Evolutionary conservation across 2,329 filamentous ascomycete species (phyloP).

Genomic region (Fusarium miscanthi): DNA sequence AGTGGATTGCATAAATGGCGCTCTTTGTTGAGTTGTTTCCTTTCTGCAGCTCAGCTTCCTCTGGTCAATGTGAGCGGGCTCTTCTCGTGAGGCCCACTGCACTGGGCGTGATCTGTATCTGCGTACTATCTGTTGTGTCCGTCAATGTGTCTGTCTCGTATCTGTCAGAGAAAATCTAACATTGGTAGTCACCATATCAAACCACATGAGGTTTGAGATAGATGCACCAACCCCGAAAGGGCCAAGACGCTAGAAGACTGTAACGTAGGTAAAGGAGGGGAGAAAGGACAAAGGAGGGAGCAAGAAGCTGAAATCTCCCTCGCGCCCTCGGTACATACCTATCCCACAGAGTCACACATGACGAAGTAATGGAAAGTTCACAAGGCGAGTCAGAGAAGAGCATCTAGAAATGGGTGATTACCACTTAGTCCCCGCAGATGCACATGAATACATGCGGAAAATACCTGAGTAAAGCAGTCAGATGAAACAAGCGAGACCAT

Average conservation of each 20-base stretch:
- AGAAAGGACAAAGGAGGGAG: conserved; percentile 1
- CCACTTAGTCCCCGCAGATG: conserved; percentile 12
- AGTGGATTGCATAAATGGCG: conserved; percentile 33
- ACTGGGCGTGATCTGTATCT: neutral
- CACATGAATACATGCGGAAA: neutral
- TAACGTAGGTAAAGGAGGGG: neutral
- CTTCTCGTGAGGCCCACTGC: neutral
- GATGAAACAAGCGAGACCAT: conserved; percentile 36
- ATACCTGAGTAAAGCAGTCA: neutral
- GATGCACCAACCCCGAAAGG: neutral
- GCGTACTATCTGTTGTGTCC: neutral
- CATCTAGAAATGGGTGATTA: conserved; percentile 22
- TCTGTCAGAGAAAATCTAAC: conserved; percentile 1
- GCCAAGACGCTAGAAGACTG: neutral
- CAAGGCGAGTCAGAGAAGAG: neutral
- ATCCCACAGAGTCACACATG: neutral
- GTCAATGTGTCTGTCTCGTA: conserved; percentile 15
- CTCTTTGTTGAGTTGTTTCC: conserved; percentile 30
- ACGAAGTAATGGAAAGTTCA: neutral
- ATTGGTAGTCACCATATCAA: neutral
- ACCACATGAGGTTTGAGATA: conserved; percentile 3
- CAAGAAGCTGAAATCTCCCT: neutral
- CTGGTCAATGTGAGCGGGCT: neutral
- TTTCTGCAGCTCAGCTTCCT: conserved; percentile 9
- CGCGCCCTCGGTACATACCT: neutral